phyloP scores from a whole-genome alignment of 2,329 filamentous ascomycete genomes.

The Alternaria incomplexa region DNA sequence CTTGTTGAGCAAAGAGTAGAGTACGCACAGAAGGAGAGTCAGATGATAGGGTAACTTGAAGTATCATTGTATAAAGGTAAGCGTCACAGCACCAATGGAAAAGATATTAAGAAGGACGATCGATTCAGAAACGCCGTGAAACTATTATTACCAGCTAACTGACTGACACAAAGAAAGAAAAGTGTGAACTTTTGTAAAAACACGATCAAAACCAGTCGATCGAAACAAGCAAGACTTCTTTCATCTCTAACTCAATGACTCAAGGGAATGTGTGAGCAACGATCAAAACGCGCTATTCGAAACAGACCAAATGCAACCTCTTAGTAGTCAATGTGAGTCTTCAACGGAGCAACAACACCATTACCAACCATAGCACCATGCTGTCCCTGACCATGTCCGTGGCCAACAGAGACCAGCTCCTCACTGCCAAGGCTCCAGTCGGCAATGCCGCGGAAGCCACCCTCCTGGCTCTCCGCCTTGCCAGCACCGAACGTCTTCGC shows the following conservation, averaged over 20 bases:
- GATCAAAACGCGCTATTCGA: not conserved
- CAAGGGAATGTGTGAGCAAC: not conserved
- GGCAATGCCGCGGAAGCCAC: constrained; percentile 37
- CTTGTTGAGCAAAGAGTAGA: constrained; percentile 19
- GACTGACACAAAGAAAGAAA: not conserved
- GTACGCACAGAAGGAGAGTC: not conserved
- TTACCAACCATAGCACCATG: not conserved
- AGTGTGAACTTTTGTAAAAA: not conserved
- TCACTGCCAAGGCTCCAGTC: constrained; percentile 43
- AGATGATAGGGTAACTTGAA: not conserved
- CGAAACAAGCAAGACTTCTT: not conserved
- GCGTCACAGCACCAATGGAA: not conserved
- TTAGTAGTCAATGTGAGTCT: not conserved
- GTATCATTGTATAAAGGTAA: not conserved
- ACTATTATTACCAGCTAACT: not conserved
- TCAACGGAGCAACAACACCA: not conserved
- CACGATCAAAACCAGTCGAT: not conserved
- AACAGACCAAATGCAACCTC: not conserved
- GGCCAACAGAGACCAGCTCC: constrained; percentile 6
- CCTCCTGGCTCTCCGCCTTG: constrained; percentile 53
- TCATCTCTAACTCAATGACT: not conserved
- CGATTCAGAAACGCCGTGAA: not conserved
- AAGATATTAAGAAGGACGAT: not conserved
- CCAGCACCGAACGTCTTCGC: constrained; percentile 54
- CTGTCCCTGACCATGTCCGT: not conserved